Evolutionary conservation across 805 yeast species (phyloP).

Genomic region (Yarrowia bubula): DNA sequence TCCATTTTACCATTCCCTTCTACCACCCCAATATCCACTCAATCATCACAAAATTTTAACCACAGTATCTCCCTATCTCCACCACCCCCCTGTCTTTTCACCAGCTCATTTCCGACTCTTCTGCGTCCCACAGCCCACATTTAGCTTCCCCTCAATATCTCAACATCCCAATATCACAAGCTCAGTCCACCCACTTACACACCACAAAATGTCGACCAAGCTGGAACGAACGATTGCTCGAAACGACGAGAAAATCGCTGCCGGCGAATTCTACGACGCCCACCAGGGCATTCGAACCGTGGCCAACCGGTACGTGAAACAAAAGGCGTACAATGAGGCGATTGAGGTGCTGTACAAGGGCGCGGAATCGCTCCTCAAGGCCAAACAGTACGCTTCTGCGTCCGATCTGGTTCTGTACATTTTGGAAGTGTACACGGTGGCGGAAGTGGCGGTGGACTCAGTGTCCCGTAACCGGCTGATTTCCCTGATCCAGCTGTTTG

Average conservation of each 20-base stretch:
- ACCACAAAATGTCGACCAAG: constrained; percentile 21
- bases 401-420: constrained; percentile 72
- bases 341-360: constrained; percentile 71
- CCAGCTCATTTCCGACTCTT: too few relatives aligned
- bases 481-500: constrained; percentile 45
- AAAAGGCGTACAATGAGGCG: constrained; percentile 67
- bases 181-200: neutral
- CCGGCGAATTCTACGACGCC: constrained; percentile 86
- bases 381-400: constrained; percentile 75
- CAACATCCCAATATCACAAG: neutral
- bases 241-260: constrained; percentile 47
- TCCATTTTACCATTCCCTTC: too few relatives aligned
- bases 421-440: constrained; percentile 63
- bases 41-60: too few relatives aligned
- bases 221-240: constrained; percentile 29
- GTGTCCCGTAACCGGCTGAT: constrained; percentile 48
- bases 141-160: too few relatives aligned
- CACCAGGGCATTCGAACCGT: constrained; percentile 92
- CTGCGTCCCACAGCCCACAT: too few relatives aligned
- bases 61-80: too few relatives aligned
- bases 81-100: too few relatives aligned
- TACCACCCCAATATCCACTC: too few relatives aligned
- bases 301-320: constrained; percentile 74
- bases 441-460: constrained; percentile 46
- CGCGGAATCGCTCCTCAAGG: constrained; percentile 62